Conservation (phyloP, 1,284 basidiomycete species). For the Fomitopsis betulina region DNA sequence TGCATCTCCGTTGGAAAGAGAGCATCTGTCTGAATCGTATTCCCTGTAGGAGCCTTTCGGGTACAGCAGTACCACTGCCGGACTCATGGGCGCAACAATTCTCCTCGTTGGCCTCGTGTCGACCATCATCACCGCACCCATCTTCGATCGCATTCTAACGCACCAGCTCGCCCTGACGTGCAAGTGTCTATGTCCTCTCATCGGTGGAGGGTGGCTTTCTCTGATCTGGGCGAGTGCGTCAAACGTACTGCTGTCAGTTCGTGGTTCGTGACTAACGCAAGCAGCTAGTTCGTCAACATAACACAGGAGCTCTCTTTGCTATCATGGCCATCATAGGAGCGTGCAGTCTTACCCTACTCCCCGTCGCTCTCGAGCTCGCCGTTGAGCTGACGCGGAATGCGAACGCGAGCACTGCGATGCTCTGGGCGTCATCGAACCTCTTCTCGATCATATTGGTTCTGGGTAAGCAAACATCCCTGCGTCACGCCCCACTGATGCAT, state of each 20-base stretch:
- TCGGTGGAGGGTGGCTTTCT: slow-evolving; percentile 59
- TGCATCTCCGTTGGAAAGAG: slow-evolving; percentile 1
- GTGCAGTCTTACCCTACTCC: slow-evolving; percentile 61
- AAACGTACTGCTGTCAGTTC: neutral
- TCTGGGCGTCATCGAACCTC: slow-evolving; percentile 71
- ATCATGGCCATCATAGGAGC: slow-evolving; percentile 68
- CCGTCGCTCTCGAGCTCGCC: slow-evolving; percentile 68
- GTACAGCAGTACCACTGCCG: slow-evolving; percentile 55
- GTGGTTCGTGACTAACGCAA: neutral
- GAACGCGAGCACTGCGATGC: slow-evolving; percentile 64
- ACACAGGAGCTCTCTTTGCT: slow-evolving; percentile 53
- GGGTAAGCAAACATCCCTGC: slow-evolving; percentile 36
- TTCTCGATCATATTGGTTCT: slow-evolving; percentile 59
- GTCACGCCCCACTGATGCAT: too few species aligned
- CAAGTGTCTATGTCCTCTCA: slow-evolving; percentile 54
- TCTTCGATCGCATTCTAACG: slow-evolving; percentile 73
- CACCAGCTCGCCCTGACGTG: slow-evolving; percentile 53
- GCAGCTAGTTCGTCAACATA: slow-evolving; percentile 25
- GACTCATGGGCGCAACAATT: slow-evolving; percentile 61
- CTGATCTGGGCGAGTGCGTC: slow-evolving; percentile 70
- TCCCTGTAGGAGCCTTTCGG: slow-evolving; percentile 55
- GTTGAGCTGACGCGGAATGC: slow-evolving; percentile 75
- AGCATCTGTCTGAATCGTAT: neutral
- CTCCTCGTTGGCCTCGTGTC: slow-evolving; percentile 62
- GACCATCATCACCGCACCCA: slow-evolving; percentile 57